These are phyloP conservation scores for Holtermannia corniformis DNA, from an alignment of 768 basidiomycete species.

Conservation along the genomic window DNA sequence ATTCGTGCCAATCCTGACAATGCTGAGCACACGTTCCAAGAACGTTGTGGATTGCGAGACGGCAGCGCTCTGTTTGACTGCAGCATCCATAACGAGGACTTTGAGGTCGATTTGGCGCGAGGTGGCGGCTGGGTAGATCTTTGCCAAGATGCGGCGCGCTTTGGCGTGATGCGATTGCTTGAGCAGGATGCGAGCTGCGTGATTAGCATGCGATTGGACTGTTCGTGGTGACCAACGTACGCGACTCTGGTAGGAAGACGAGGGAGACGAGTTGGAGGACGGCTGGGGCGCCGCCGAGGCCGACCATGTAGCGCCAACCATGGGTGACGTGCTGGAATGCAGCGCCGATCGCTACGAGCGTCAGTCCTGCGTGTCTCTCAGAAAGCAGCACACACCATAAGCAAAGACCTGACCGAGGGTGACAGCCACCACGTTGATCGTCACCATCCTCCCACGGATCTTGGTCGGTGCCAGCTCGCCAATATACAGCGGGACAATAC, in stretches of 20 bases:
- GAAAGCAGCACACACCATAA: constrained; percentile 62
- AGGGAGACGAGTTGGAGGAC: constrained; percentile 53
- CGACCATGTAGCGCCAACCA: constrained; percentile 82
- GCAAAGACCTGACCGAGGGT: constrained; percentile 65
- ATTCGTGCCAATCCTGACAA: constrained; percentile 53
- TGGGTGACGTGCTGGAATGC: constrained; percentile 45
- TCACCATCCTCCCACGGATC: constrained; percentile 65
- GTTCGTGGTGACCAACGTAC: constrained; percentile 44
- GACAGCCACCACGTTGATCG: constrained; percentile 72
- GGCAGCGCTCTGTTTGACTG: constrained; percentile 53
- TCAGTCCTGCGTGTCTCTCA: not conserved
- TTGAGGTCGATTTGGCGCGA: constrained; percentile 60
- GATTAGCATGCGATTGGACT: not conserved
- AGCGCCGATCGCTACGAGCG: constrained; percentile 32
- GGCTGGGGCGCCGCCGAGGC: constrained; percentile 49
- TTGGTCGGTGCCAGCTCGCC: constrained; percentile 56
- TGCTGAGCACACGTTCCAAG: constrained; percentile 49
- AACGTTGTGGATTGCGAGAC: constrained; percentile 53
- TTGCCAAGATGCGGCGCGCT: constrained; percentile 53
- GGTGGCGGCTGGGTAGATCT: constrained; percentile 60
- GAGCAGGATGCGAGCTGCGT: constrained; percentile 57
- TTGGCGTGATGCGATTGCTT: constrained; percentile 48
- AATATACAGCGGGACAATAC: constrained; percentile 71
- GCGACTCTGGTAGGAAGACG: constrained; percentile 66
- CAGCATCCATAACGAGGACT: constrained; percentile 53